Base-by-base conservation (phyloP, 768 basidiomycete species). In the Hysterangium stoloniferum region DNA sequence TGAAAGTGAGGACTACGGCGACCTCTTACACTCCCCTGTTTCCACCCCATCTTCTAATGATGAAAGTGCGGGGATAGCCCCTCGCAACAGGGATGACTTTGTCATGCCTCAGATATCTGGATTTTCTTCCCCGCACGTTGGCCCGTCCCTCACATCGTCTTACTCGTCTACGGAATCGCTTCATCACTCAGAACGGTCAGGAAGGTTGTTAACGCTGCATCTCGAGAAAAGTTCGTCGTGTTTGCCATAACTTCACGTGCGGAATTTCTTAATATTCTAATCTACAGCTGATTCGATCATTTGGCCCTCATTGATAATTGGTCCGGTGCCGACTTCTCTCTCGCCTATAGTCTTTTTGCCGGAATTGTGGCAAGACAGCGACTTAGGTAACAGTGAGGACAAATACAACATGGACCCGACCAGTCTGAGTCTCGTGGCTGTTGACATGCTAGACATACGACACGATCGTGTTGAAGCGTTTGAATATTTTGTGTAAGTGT, bases 341-440 rank as follows among this genome's bases (percentile, higher is more conserved):
- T 77, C 82, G 0, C 75, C 80, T 1, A 68, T 78, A 29, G 69
- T 79, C 46, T 64, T 72, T 25, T 73, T 62, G 52, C 71, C 68
- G 46, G 74, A 72, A 50, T 63, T 40, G 9, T 51, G 37, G 49
- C 29, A 42, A 33, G 49, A 51, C 70, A 48, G 49, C 17, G 43
- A 54, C 22, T 46, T 53, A 40, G 25, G 44, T 22, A 62, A 59
- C 33, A 45, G 54, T 15, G 85, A 88, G 52, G 72, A 77, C 40
- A 74, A 76, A 58, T 90, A 84, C 57, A 89, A 90, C 57, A 87
- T 90, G 84, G 87, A 90, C 62, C 80, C 87, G 1, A 90, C 87
- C 12, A 89, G 86, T 64, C 68, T 90, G 24, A 79, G 81, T 1
- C 65, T 89, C 47, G 74, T 80, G 53, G 87, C 75, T 7, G 67